Base-by-base conservation (phyloP, 2,329 filamentous ascomycete species). In the Cladobotryum protrusum region DNA sequence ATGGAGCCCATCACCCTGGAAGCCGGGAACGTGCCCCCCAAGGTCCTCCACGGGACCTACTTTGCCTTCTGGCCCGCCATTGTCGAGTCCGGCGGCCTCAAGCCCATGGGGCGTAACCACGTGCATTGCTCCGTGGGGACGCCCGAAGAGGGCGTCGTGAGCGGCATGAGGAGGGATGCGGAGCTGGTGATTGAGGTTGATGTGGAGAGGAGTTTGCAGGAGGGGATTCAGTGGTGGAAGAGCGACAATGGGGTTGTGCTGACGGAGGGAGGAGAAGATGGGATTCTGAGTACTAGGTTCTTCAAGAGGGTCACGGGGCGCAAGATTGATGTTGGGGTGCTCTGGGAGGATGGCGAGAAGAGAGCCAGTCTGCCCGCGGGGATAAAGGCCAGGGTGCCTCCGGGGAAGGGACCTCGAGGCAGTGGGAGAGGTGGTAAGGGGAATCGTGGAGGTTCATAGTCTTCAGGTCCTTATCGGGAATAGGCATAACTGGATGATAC, bases 21-120 rank as follows among this genome's bases (percentile, higher is more conserved):
- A 4, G 69, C 64, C 6, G 76, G 61, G 19, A 80, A 80, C 54
- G 59, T 91, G 1, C 89, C 89, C 0, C 62, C 73, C 0, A 73
- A 77, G 0, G 88, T 90, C 3, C 81, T 97, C 3, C 91, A 97
- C 69, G 92, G 93, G 35, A 96, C 92, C 0, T 95, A 90, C 63
- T 88, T 91, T 59, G 79, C 80, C 13, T 86, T 86, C 17, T 96
- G 90, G 86, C 72, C 78, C 1, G 62, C 75, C 11, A 97, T 99
- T 53, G 67, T 90, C 11, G 74, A 76, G n/a, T 75, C 79, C 0
- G 91, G 91, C 4, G 91, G 92, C 0, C 70, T 99, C 52, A 83
- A 81, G 58, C 78, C 77, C 52, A 97, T 97, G 93, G 76, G 74
- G 0, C 72, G 93, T 48, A 95, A 87, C 55, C 92, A 97, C 62